Evolutionary conservation across 305 asterid species (phyloP).

Genomic region (Rubia peregrina): DNA sequence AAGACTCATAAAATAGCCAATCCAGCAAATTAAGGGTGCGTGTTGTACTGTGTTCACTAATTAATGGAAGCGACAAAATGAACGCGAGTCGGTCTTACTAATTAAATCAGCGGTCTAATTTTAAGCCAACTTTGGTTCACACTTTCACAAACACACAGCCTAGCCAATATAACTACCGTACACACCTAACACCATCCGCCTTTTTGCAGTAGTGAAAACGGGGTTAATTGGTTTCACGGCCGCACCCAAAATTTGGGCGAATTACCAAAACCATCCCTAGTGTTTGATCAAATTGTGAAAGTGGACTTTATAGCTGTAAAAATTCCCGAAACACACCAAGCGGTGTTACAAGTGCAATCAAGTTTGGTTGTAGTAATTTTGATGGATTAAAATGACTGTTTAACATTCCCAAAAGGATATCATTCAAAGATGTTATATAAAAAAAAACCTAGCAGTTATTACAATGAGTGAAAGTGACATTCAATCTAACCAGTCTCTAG

Average conservation of each 20-base stretch:
- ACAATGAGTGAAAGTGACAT: no score
- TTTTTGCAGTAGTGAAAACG: constrained; percentile 21
- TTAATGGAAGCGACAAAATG: not conserved
- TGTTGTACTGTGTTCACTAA: not conserved
- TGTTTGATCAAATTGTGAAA: not conserved
- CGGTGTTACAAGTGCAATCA: no score
- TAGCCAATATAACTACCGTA: not conserved
- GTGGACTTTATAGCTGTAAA: no score
- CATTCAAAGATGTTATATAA: no score
- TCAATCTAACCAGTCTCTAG: no score
- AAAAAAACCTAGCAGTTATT: no score
- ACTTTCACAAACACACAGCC: constrained; percentile 2
- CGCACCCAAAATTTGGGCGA: constrained; percentile 7
- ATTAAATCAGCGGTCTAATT: not conserved
- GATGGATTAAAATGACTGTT: no score
- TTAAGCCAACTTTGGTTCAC: constrained; percentile 9
- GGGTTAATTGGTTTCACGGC: not conserved
- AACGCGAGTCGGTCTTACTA: not conserved
- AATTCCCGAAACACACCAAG: no score
- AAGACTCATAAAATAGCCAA: not conserved
- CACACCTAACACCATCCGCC: not conserved
- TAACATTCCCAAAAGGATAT: no score
- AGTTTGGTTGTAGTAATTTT: no score
- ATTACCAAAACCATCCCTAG: not conserved
- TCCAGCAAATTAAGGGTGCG: not conserved